phyloP scores from a whole-genome alignment of 176 grass and related monocot genomes.

The Carex kokanica region DNA sequence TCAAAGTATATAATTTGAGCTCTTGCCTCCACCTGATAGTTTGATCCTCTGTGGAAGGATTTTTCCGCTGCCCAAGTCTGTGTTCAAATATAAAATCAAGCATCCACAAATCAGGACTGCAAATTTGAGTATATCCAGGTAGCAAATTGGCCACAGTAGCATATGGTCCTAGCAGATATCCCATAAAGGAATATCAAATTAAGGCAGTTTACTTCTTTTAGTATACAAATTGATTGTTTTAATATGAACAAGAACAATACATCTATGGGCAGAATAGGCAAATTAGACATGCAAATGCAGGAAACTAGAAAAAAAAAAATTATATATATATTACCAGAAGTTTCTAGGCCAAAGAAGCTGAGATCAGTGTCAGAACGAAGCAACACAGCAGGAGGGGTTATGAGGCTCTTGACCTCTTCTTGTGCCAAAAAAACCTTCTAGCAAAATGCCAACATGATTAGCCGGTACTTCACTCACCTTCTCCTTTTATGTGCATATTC shows the following conservation, averaged over 20 bases:
- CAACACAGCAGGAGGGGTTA: constrained; percentile 62
- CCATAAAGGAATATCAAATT: not conserved
- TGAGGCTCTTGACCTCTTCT: constrained; percentile 41
- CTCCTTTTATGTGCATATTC: constrained; percentile 78
- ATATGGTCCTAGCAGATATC: not conserved
- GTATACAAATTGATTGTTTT: not conserved
- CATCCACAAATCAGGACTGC: not conserved
- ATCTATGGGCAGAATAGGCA: not conserved
- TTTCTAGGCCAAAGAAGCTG: constrained; percentile 52
- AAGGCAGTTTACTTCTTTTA: not conserved
- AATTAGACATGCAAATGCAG: not conserved
- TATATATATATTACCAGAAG: constrained; percentile 47
- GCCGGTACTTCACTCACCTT: constrained; percentile 47
- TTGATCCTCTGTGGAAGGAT: constrained; percentile 40
- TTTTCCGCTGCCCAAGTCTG: constrained; percentile 43
- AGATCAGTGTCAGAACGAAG: constrained; percentile 45
- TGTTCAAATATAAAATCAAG: constrained; percentile 2
- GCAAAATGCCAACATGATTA: constrained; percentile 63
- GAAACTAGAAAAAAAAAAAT: not conserved
- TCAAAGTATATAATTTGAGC: constrained; percentile 66
- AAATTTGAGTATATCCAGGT: not conserved
- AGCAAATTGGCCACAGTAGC: not conserved
- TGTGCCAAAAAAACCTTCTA: constrained; percentile 81
- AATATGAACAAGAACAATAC: not conserved
- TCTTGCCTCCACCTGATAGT: constrained; percentile 79